Conservation (phyloP, 108 stramenopile species). For the Hondaea fermentalgiana region DNA sequence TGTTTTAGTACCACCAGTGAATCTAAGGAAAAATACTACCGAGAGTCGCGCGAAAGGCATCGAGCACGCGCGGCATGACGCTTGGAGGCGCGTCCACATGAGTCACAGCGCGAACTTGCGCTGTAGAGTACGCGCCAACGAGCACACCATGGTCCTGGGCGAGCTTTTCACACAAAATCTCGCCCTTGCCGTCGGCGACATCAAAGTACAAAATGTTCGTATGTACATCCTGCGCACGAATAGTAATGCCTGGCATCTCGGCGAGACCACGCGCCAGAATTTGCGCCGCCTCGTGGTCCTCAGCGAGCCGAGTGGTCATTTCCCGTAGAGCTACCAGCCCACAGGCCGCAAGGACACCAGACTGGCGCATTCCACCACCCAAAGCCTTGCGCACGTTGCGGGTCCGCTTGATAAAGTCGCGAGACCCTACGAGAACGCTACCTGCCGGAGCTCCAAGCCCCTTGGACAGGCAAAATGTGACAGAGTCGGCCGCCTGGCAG, state of each 20-base stretch:
- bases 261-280: slow-evolving; percentile 32
- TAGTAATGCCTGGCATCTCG: not conserved
- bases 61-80: not conserved
- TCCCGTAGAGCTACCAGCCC: slow-evolving; percentile 74
- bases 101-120: not conserved
- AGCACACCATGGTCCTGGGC: not conserved
- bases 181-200: not conserved
- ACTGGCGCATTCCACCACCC: slow-evolving; percentile 95
- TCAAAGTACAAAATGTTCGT: slow-evolving; percentile 43
- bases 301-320: slow-evolving; percentile 64
- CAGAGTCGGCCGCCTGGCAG: slow-evolving; percentile 64
- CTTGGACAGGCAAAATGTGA: slow-evolving; percentile 88
- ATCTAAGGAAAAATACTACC: not conserved
- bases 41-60: not conserved
- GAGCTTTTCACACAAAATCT: not conserved
- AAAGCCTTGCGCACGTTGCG: slow-evolving; percentile 78
- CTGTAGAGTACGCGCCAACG: not conserved
- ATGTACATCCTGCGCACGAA: slow-evolving; percentile 24
- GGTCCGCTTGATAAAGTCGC: slow-evolving; percentile 58
- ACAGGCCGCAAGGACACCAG: slow-evolving; percentile 78
- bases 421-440: slow-evolving; percentile 70
- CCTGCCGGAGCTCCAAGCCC: slow-evolving; percentile 90
- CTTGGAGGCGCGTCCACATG: not conserved
- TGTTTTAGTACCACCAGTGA: too few relatives aligned
- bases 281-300: slow-evolving; percentile 53